Percentiles rank a stretch among this genome's conserved stretches.
These are phyloP conservation scores for Rhizomucor pusillus DNA, from an alignment of 371 early-diverging fungal species.

Conservation along the genomic window DNA sequence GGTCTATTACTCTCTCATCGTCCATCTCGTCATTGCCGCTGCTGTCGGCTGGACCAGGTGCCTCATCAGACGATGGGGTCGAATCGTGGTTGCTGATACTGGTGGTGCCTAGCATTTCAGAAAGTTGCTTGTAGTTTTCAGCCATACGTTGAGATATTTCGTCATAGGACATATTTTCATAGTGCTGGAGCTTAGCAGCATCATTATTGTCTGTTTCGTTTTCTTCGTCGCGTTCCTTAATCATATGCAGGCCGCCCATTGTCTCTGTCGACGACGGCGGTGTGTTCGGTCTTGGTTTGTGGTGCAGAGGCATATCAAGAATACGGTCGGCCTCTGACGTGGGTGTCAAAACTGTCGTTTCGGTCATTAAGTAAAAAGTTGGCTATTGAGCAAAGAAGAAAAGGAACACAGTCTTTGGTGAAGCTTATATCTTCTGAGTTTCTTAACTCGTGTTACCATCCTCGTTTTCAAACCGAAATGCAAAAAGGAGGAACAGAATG, in stretches of 20 bases:
- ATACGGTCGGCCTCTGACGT: conserved; percentile 9
- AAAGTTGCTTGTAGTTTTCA: conserved; percentile 40
- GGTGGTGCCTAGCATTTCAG: conserved; percentile 29
- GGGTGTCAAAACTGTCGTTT: conserved; percentile 16
- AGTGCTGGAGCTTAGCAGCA: conserved; percentile 24
- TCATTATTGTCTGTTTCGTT: neutral
- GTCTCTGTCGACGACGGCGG: conserved; percentile 1
- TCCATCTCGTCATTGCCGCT: conserved; percentile 4
- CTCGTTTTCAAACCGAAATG: no score
- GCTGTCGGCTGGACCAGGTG: conserved; percentile 1
- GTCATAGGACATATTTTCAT: conserved; percentile 46
- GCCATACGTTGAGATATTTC: conserved; percentile 43
- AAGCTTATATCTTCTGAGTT: no score
- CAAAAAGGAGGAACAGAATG: no score
- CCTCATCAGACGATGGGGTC: conserved; percentile 9
- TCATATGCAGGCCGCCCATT: conserved; percentile 17
- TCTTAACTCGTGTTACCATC: no score
- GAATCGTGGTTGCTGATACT: conserved; percentile 11
- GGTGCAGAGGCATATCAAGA: conserved; percentile 14
- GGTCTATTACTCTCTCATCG: conserved; percentile 5
- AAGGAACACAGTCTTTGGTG: no score
- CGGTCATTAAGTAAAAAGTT: conserved; percentile 9
- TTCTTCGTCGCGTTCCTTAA: conserved; percentile 24
- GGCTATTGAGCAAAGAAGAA: no score
- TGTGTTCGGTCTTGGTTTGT: conserved; percentile 8